Evolutionary conservation across 768 basidiomycete species (phyloP).

Genomic region (Mycena latifolia): DNA sequence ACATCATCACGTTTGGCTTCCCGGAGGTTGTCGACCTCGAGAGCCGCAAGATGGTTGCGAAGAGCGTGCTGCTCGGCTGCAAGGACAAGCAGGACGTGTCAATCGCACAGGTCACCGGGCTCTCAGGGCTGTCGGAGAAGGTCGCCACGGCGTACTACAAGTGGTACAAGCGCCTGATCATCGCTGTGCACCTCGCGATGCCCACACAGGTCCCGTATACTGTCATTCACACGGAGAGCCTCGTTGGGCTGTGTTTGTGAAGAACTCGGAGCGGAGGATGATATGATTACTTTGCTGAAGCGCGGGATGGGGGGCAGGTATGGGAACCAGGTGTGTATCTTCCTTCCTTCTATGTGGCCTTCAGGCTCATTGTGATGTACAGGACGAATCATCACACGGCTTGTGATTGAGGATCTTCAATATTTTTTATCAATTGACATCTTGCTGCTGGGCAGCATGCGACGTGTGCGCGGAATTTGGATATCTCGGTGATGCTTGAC

Average conservation of each 20-base stretch:
- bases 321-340: slow-evolving; percentile 86
- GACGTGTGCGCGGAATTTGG: slow-evolving; percentile 85
- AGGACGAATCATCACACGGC: slow-evolving; percentile 92
- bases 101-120: slow-evolving; percentile 45
- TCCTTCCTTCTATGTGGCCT: neutral
- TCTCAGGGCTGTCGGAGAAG: slow-evolving; percentile 78
- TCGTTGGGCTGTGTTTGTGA: slow-evolving; percentile 88
- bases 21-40: slow-evolving; percentile 99
- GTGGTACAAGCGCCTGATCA: slow-evolving; percentile 87
- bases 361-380: slow-evolving; percentile 43
- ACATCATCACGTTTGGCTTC: slow-evolving; percentile 94
- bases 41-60: slow-evolving; percentile 90
- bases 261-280: slow-evolving; percentile 70
- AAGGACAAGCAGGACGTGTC: slow-evolving; percentile 73
- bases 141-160: slow-evolving; percentile 88
- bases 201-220: slow-evolving; percentile 80
- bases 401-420: slow-evolving; percentile 92
- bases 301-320: slow-evolving; percentile 93
- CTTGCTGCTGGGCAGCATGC: slow-evolving; percentile 95
- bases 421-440: slow-evolving; percentile 98
- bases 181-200: slow-evolving; percentile 81
- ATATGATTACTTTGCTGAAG: slow-evolving; percentile 88
- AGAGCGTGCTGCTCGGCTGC: slow-evolving; percentile 85
- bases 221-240: slow-evolving; percentile 85
- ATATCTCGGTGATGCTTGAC: slow-evolving; percentile 90